Evolutionary conservation across 441 rosid species (phyloP), one percentile per base, ranked within the genome.

Genomic region (Erodium texanum): DNA sequence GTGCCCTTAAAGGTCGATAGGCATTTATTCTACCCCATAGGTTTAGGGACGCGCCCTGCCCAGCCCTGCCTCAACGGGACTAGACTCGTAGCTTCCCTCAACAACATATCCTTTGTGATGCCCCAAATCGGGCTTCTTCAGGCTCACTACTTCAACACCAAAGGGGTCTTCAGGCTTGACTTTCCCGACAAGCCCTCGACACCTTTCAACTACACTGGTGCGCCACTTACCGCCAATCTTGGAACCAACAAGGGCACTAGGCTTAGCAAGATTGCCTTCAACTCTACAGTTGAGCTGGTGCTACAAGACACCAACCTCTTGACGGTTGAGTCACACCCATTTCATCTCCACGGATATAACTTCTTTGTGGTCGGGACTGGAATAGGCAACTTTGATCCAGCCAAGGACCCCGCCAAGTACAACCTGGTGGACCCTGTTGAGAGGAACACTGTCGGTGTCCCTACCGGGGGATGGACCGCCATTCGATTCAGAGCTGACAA

Each of bases 291-390:
- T 0, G 94, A 88, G 73, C 66, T 88, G 1, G 78, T 85, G 52
- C 38, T 88, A 23, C 92, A 88, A 36, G 88, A 88, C 73, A 86
- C 95, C 0, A 83, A 73, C 34, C 74, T 86, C 12, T 62, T 88
- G 0, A 76, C 78, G 0, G 71, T 76, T 0, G 95, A 88, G 76
- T 82, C 89, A 10, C 95, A 88, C 15, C 92, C 95, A 0, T 85
- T 88, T 78, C 95, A 88, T 72, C 88, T 86, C 64, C 92, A 88
- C 8, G 95, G 95, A 20, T 86, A 85, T 24, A 86, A 86, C 62
- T 85, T 85, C 81, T 82, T 85, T 59, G 87, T 85, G 0, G 78
- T 88, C 5, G 92, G 85, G 54, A 81, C 83, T 0, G 89, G 89
- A 2, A 54, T 83, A 0, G 88, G 89, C 65, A 86, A 86, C 76